Evolutionary conservation across 2,329 filamentous ascomycete genomes (phyloP).

Genomic region (Trichothecium roseum): DNA sequence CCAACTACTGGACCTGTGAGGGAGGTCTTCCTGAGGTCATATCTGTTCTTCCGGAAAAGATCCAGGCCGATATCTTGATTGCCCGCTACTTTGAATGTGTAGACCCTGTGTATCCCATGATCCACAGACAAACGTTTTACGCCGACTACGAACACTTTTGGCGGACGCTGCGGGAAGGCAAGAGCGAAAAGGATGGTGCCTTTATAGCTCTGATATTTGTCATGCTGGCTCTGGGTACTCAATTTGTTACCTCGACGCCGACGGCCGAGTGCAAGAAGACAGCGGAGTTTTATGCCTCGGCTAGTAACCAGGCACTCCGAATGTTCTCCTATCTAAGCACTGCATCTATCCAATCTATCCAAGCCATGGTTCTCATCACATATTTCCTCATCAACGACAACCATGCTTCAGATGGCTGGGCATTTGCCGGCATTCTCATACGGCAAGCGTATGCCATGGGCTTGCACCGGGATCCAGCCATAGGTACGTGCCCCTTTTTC

Average conservation of each 20-base stretch:
- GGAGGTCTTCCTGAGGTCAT: conserved; percentile 68
- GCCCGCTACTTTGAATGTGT: conserved; percentile 58
- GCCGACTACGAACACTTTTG: conserved; percentile 73
- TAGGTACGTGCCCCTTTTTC: conserved; percentile 39
- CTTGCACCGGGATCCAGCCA: conserved; percentile 67
- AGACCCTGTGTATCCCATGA: conserved; percentile 73
- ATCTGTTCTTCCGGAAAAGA: conserved; percentile 62
- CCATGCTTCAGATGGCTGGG: conserved; percentile 73
- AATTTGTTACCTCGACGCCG: conserved; percentile 55
- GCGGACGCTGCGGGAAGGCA: conserved; percentile 48
- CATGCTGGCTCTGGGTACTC: conserved; percentile 68
- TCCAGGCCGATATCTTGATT: conserved; percentile 63
- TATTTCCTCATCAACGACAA: conserved; percentile 85
- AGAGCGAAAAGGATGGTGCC: conserved; percentile 52
- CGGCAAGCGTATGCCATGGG: conserved; percentile 76
- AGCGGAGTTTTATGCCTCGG: conserved; percentile 73
- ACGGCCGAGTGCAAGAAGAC: conserved; percentile 59
- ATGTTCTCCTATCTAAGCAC: conserved; percentile 69
- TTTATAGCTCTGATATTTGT: conserved; percentile 66
- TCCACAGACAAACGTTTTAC: conserved; percentile 65
- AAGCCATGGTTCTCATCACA: conserved; percentile 70
- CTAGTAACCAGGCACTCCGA: conserved; percentile 65
- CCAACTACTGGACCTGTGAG: conserved; percentile 76
- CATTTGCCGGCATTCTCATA: conserved; percentile 67
- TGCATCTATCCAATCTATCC: conserved; percentile 61